Base-by-base conservation (phyloP, 2,329 filamentous ascomycete genomes). In the Cercospora zeina region DNA sequence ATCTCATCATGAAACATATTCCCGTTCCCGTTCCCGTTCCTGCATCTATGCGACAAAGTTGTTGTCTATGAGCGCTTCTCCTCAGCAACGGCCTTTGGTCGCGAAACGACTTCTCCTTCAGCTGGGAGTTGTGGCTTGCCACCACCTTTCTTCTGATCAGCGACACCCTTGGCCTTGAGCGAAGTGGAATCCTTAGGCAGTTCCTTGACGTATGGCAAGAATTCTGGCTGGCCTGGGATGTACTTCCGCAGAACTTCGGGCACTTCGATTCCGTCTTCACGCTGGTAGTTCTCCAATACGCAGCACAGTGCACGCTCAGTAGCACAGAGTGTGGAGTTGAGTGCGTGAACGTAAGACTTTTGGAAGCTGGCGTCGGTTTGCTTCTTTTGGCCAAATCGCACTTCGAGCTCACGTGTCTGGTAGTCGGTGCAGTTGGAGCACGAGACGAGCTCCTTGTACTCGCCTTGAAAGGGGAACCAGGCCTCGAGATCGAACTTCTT, bases 371-470 rank as follows among this genome's bases (percentile, higher is more conserved):
- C 77, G 50, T 93, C 91, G 30, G 88, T 93, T 77, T 90, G 87
- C 75, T 88, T 90, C 84, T 97, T 97, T 64, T 87, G 83, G 53
- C 95, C 93, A 72, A 88, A 96, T 54, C 95, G 86, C 70, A 99
- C 96, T 77, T 97, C 93, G 11, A 99, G 84, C 69, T 92, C 93
- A 61, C 95, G 86, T 24, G 91, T 92, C 81, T 99, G 95, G 81
- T 97, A 97, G 76, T 97, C 93, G 49, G 91, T 96, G 82, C 95
- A 99, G 80, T 99, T 99, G 65, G 91, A 96, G 84, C 93, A 96
- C 19, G 91, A 96, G 55, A 97, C 95, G 30, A 99, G 85, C 80
- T 97, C 95, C 67, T 97, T 97, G 84, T 97, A 99, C 78, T 97
- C 95, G 71, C 89, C 89, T 77, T 97, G 93, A 82, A 90, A 96